A percentile compares a stretch with the other conserved stretches of the same genome.
Evolutionary conservation across 192 early-diverging fungal species (phyloP).

Genomic region (Coemansia sp.): DNA sequence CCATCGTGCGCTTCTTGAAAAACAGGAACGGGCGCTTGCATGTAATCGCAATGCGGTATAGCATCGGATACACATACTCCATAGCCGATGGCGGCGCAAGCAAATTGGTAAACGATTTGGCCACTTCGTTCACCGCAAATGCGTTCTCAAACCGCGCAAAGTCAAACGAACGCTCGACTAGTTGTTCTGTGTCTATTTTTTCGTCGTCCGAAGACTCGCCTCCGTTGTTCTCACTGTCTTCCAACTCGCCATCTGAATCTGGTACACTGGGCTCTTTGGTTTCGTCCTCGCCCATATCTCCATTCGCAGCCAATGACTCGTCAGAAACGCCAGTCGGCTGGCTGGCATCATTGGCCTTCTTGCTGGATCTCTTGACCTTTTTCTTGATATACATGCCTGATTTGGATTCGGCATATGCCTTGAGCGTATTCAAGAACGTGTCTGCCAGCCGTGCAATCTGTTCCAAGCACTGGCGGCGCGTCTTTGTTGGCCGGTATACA

Average conservation of each 20-base stretch:
- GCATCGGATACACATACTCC: slow-evolving; percentile 45
- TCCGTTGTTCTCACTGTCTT: neutral
- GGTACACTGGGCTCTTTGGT: neutral
- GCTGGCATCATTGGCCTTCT: neutral
- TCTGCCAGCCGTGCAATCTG: slow-evolving; percentile 38
- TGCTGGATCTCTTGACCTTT: slow-evolving; percentile 8
- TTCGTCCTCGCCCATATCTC: neutral
- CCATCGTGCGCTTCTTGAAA: slow-evolving; percentile 31
- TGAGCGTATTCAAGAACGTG: slow-evolving; percentile 38
- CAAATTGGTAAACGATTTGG: slow-evolving; percentile 32
- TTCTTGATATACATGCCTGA: slow-evolving; percentile 30
- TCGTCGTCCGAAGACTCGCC: slow-evolving; percentile 3
- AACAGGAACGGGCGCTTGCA: slow-evolving; percentile 35
- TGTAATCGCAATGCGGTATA: slow-evolving; percentile 38
- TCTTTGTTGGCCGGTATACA: slow-evolving; percentile 35
- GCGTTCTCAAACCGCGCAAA: slow-evolving; percentile 32
- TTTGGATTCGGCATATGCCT: slow-evolving; percentile 27
- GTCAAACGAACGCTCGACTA: slow-evolving; percentile 37
- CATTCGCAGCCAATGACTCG: neutral
- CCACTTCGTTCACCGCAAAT: slow-evolving; percentile 41
- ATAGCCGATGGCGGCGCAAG: slow-evolving; percentile 34
- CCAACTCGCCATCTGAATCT: slow-evolving; percentile 12
- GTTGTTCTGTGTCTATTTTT: slow-evolving; percentile 10
- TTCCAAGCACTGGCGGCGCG: slow-evolving; percentile 31
- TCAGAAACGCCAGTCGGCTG: neutral